Evolutionary conservation across 768 basidiomycete species (phyloP).

Genomic region (Calocera cornea): DNA sequence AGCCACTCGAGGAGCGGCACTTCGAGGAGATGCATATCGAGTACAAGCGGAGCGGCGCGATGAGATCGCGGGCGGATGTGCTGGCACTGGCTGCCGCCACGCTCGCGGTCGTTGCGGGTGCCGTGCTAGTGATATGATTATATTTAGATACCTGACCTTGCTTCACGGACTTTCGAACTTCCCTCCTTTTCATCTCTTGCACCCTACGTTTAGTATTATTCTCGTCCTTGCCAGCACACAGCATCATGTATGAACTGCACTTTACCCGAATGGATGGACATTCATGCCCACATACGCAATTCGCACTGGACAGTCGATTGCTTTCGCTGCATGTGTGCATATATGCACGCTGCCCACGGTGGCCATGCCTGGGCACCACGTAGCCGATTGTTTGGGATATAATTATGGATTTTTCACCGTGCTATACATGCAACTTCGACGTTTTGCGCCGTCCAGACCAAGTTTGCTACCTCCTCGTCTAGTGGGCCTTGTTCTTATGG

Average conservation of each 20-base stretch:
- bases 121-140: neutral
- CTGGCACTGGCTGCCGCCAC: neutral
- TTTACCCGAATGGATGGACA: conserved; percentile 1
- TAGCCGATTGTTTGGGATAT: neutral
- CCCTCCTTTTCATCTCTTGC: neutral
- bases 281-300: neutral
- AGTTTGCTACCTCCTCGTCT: conserved; percentile 14
- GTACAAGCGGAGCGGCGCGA: neutral
- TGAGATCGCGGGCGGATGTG: neutral
- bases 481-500: conserved; percentile 86
- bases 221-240: neutral
- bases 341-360: too few relatives aligned
- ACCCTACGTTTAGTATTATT: neutral
- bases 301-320: neutral
- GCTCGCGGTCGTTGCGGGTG: neutral
- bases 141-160: neutral
- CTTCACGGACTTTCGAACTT: neutral
- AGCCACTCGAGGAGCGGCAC: neutral
- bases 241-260: conserved; percentile 3
- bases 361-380: neutral
- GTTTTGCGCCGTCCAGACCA: neutral
- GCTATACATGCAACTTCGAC: neutral
- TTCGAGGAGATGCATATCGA: neutral
- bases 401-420: conserved; percentile 2
- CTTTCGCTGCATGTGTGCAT: neutral